These are phyloP conservation scores for Sorghum bicolor DNA, from an alignment of 176 grass and related monocot species.

Conservation along the genomic window Sorghum_bicolor_NCBIv3 NC_012870.2:71819001-71819500, in stretches of 20 bases:
- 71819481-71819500: not conserved
- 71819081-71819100: conserved; percentile 47
- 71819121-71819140: conserved; percentile 65
- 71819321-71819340: conserved; percentile 45
- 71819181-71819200: conserved; percentile 89
- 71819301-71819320: conserved; percentile 51
- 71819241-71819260: conserved; percentile 87
- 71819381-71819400: not conserved
- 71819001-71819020: conserved; percentile 65
- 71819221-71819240: conserved; percentile 70
- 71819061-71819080: conserved; percentile 62
- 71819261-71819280: conserved; percentile 72
- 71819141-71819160: conserved; percentile 78
- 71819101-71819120: conserved; percentile 78
- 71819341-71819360: conserved; percentile 67
- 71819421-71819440: not conserved
- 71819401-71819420: not conserved
- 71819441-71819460: not conserved
- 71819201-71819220: conserved; percentile 64
- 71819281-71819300: conserved; percentile 58
- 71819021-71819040: conserved; percentile 85
- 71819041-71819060: conserved; percentile 37
- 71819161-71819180: conserved; percentile 95
- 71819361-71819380: conserved; percentile 88
- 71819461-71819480: not conserved